Percentiles rank a stretch among this genome's conserved stretches.
Evolutionary conservation across 2,329 filamentous ascomycete genomes (phyloP).

Genomic region (Drechslerella dactyloides): DNA sequence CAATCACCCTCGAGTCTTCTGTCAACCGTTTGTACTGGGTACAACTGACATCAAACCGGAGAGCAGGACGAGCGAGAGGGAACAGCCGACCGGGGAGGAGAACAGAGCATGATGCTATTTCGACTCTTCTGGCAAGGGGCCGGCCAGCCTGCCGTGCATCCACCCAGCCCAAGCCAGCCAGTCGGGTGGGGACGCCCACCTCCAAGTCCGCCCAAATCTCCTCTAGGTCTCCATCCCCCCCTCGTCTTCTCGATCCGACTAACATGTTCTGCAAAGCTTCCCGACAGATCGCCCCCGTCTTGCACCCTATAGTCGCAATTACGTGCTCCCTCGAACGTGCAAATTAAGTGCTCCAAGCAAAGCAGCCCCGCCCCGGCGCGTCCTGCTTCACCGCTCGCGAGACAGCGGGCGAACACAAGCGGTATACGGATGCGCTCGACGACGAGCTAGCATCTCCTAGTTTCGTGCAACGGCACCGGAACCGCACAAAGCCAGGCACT

Average conservation of each 20-base stretch:
- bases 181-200: neutral
- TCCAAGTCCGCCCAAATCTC: too few relatives aligned
- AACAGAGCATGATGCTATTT: constrained; percentile 1
- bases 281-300: constrained; percentile 18
- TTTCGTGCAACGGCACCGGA: neutral
- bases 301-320: neutral
- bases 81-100: constrained; percentile 12
- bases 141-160: too few relatives aligned
- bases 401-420: neutral
- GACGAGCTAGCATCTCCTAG: neutral
- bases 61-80: too few relatives aligned
- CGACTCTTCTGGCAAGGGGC: constrained; percentile 5
- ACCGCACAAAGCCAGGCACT: neutral
- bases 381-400: too few relatives aligned
- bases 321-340: too few relatives aligned
- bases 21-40: too few relatives aligned
- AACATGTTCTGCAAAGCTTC: constrained; percentile 17
- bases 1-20: too few relatives aligned
- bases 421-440: neutral
- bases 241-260: constrained; percentile 1
- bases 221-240: neutral
- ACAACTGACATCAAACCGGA: too few relatives aligned
- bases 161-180: neutral
- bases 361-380: too few relatives aligned
- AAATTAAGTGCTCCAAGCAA: too few relatives aligned